phyloP scores from a whole-genome alignment of 192 early-diverging fungal species.

The Pilaira anomala region DNA sequence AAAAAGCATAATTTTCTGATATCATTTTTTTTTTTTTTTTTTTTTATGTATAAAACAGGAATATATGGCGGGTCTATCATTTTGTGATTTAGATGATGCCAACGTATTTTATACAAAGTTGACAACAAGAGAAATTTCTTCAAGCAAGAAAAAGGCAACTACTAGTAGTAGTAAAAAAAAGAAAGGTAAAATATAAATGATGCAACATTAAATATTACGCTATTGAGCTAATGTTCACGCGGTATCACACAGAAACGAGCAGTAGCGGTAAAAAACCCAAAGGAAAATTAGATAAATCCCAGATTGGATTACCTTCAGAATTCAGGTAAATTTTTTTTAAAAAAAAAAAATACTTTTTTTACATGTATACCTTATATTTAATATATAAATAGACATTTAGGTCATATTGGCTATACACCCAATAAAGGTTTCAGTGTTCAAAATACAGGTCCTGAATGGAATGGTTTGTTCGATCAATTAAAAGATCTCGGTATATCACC shows the following conservation, averaged over 20 bases:
- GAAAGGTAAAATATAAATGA: conserved; percentile 33
- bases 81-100: conserved; percentile 67
- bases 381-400: conserved; percentile 44
- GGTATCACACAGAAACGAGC: conserved; percentile 25
- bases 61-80: conserved; percentile 67
- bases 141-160: not conserved
- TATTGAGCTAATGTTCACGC: conserved; percentile 26
- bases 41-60: no score
- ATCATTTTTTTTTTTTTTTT: not conserved
- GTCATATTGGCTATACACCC: conserved; percentile 60
- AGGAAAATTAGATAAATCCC: conserved; percentile 57
- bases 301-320: conserved; percentile 55
- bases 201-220: not conserved
- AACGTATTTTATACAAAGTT: conserved; percentile 64
- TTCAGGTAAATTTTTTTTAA: conserved; percentile 34
- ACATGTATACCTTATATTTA: conserved; percentile 24
- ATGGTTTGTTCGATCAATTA: conserved; percentile 65
- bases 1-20: not conserved
- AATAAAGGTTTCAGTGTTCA: conserved; percentile 61
- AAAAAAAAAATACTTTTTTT: conserved; percentile 11
- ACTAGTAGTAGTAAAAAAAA: conserved; percentile 30
- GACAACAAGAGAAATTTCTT: conserved; percentile 41
- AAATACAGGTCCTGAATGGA: conserved; percentile 70
- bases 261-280: conserved; percentile 42
- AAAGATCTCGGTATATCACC: conserved; percentile 57